Base-by-base conservation (phyloP, 345 rosid genomes). In the Salix udensis region DNA sequence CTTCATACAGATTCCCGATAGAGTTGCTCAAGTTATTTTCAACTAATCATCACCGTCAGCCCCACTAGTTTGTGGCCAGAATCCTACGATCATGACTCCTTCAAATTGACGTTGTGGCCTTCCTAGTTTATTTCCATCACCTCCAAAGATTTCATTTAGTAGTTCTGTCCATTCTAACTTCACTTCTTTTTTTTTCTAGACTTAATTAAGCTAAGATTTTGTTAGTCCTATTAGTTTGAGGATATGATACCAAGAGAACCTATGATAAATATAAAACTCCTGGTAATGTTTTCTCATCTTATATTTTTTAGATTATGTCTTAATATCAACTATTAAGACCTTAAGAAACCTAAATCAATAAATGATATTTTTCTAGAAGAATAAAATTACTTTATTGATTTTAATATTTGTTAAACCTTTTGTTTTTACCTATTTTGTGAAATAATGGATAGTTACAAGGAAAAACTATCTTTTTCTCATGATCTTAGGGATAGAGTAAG, bases 41-140 rank as follows among this genome's bases (percentile, higher is more conserved):
- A 89, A 62, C 92, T 79, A 89, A 86, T 90, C 88, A 89, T 89
- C 87, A 88, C 81, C 44, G 66, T 71, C 69, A 71, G 46, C 80
- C 84, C 81, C 85, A 76, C 72, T 61, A 7, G 79, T 71, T 10
- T 87, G 80, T 79, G 87, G 83, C 44, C 84, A 67, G 77, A 76
- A 73, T 85, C 82, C 85, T 79, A 68, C 37, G 85, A 74, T 52
- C 39, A 52, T 34, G 85, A 84, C 72, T 60, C 65, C 34, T 77
- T 46, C 6, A 58, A 58, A 23, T 58, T 58, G 24, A 58, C 64
- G 8, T 3, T 0, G 64, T 26, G 28, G 64, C 64, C 64, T 10
- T 58, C 64, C 64, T 23, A 23, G 10, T 58, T n/a, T n/a, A 58
- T 58, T 10, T 23, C 64, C 24, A 3, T 23, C 2, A 12, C 64